These are phyloP conservation scores for Populus trichocarpa DNA, from an alignment of 441 rosid species.

Conservation along the genomic window DNA sequence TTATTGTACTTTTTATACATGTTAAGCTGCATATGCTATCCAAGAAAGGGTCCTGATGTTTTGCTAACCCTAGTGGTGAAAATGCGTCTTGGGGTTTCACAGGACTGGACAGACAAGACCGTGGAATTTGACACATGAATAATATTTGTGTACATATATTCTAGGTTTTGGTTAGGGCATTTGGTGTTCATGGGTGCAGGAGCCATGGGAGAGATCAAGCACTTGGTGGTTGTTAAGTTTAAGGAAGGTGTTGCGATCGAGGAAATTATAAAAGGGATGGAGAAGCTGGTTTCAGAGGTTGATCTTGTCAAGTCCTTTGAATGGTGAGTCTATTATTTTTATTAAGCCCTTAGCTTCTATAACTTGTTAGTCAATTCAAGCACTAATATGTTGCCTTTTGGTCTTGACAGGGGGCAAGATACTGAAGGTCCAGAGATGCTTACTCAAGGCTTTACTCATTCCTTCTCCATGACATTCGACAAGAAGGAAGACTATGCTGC, in stretches of 20 bases:
- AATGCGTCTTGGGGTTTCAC: conserved; percentile 20
- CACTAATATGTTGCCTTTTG: background rate
- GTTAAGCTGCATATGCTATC: conserved; percentile 30
- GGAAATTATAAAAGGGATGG: conserved; percentile 73
- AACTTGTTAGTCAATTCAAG: background rate
- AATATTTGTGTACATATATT: conserved; percentile 26
- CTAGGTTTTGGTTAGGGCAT: background rate
- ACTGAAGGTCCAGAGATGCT: conserved; percentile 80
- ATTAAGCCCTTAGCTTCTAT: background rate
- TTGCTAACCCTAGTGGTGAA: conserved; percentile 9
- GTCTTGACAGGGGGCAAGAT: conserved; percentile 66
- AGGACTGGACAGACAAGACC: conserved; percentile 27
- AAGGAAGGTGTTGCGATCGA: conserved; percentile 58
- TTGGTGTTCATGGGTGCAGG: background rate
- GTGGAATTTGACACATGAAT: conserved; percentile 39
- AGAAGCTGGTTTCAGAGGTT: conserved; percentile 67
- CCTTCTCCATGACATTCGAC: conserved; percentile 72
- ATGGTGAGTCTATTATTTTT: conserved; percentile 42
- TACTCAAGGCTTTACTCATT: conserved; percentile 87
- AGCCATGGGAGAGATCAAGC: conserved; percentile 66
- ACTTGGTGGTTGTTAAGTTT: conserved; percentile 81
- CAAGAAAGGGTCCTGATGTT: conserved; percentile 8
- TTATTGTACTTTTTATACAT: conserved; percentile 19
- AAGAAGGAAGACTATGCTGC: conserved; percentile 66
- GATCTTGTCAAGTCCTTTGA: conserved; percentile 83